Evolutionary conservation across 208 protist species (phyloP).

Genomic region (Leptomonas seymouri): DNA sequence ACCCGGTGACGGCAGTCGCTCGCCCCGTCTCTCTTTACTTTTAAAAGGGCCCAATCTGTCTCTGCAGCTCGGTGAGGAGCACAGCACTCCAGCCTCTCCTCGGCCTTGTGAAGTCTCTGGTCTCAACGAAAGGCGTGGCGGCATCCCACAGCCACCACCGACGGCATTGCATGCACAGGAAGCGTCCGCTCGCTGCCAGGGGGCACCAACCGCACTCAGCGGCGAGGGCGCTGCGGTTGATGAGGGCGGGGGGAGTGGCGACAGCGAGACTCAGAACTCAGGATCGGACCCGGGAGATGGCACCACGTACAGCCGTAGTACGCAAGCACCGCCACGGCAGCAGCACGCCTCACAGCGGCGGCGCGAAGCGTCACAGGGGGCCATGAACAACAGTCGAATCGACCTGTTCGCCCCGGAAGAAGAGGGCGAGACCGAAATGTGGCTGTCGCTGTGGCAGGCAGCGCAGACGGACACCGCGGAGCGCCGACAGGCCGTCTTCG

Average conservation of each 20-base stretch:
- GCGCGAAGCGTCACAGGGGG: background rate
- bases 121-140: background rate
- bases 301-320: background rate
- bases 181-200: background rate
- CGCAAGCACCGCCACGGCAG: background rate
- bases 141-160: background rate
- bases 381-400: constrained; percentile 28
- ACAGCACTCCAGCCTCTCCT: background rate
- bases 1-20: background rate
- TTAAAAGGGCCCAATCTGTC: too few relatives aligned
- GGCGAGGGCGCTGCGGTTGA: background rate
- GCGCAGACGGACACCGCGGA: constrained; percentile 33
- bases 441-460: constrained; percentile 31
- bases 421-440: constrained; percentile 36
- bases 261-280: background rate
- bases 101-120: background rate
- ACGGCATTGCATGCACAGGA: background rate
- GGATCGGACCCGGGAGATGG: background rate
- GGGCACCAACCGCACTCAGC: background rate
- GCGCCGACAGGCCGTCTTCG: constrained; percentile 39
- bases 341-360: background rate
- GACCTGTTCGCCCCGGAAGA: constrained; percentile 39
- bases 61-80: background rate
- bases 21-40: background rate
- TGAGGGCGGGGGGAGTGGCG: background rate